Base-by-base conservation (phyloP, 345 rosid species). In the Cardamine occulta region DNA sequence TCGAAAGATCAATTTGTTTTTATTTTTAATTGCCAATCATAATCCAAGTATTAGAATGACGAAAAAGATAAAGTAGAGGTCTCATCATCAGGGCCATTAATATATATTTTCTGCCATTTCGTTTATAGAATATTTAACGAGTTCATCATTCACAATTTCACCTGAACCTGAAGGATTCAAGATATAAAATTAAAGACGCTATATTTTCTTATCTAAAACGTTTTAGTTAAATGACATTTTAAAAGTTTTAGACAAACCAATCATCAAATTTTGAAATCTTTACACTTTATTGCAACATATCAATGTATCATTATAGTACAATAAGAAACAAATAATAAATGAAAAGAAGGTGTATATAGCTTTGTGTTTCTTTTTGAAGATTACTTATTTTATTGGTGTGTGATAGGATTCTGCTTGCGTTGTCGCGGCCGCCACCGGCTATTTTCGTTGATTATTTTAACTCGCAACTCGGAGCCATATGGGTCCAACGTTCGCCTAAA, bases 401-500 rank as follows among this genome's bases (percentile, higher is more conserved):
- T 17, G 37, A 31, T 32, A 47, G 23, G 31, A 8, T 11, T 44
- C 5, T 54, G 54, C 55, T 29, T 23, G 71, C 2, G 21, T 9
- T 67, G 37, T 48, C 59, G 37, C 40, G 7, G 66, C 42, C 73
- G 44, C 9, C 47, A 14, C 6, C 14, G 24, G 28, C 60, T 11
- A 28, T 17, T 39, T 39, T 26, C n/a, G 14, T 51, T 48, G 32
- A 48, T 58, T 34, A 26, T 17, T 17, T 13, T 39, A 18, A 19
- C 13, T 18, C 53, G 42, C 34, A 31, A 19, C n/a, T 10, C 35
- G 4, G 10, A 7, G 9, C 39, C 26, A 37, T 0, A 39, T 40
- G 35, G 79, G 56, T 68, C 63, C 56, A 52, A 39, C 42, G 34
- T 59, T 37, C 2, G 57, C 7, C 7, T 37, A 40, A 28, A 60